Conservation (phyloP, 345 rosid species). For the Lepidium didymum region DNA sequence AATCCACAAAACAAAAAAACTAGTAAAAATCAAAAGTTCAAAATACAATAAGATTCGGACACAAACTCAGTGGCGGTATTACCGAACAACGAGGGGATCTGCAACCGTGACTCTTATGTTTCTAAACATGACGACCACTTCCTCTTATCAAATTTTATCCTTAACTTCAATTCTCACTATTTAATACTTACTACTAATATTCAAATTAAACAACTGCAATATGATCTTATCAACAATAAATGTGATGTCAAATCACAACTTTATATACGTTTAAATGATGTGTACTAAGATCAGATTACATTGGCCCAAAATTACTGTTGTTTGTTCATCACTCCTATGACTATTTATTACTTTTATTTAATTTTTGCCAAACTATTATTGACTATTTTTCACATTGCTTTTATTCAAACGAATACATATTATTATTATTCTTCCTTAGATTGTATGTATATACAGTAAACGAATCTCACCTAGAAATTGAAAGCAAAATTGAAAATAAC, state of each 20-base stretch:
- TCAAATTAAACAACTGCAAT: background rate
- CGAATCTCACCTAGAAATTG: background rate
- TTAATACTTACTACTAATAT: background rate
- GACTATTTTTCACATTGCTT: background rate
- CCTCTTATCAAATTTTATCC: slow-evolving; percentile 22
- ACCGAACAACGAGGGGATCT: slow-evolving; percentile 33
- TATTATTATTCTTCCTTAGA: slow-evolving; percentile 4
- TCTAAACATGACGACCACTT: slow-evolving; percentile 20
- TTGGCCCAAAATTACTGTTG: background rate
- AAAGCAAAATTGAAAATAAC: background rate
- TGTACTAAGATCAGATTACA: background rate
- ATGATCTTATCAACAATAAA: background rate
- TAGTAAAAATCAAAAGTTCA: slow-evolving; percentile 10
- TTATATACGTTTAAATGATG: too few relatives aligned
- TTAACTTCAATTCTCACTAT: background rate
- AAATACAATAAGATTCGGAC: slow-evolving; percentile 32
- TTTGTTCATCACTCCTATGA: background rate
- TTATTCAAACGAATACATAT: background rate
- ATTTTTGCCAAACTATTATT: background rate
- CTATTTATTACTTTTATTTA: background rate
- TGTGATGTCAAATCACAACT: background rate
- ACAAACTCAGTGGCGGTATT: slow-evolving; percentile 23
- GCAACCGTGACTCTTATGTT: slow-evolving; percentile 30
- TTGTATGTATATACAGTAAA: slow-evolving; percentile 6
- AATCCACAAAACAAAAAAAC: background rate